phyloP scores from a whole-genome alignment of 768 basidiomycete species.

The Polyporus arcularius region DNA sequence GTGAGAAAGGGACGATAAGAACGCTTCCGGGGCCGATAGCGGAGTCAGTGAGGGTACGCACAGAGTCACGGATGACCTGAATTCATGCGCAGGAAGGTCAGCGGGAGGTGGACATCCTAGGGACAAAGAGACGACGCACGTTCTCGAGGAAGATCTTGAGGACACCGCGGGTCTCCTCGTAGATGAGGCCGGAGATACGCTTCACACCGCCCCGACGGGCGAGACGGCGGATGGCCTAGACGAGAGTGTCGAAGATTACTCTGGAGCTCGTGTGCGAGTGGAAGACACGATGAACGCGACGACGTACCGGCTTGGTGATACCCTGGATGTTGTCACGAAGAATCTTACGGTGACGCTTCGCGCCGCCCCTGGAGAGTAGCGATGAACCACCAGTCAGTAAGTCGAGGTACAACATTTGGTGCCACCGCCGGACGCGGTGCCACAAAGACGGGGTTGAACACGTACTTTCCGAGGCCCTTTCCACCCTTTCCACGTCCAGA shows the following conservation, averaged over 20 bases:
- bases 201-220: slow-evolving; percentile 98
- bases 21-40: not conserved
- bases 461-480: slow-evolving; percentile 55
- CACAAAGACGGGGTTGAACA: not conserved
- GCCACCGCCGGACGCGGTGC: not conserved
- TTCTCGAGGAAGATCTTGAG: slow-evolving; percentile 94
- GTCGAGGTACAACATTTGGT: not conserved
- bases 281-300: slow-evolving; percentile 2
- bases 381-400: slow-evolving; percentile 35
- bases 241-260: not conserved
- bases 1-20: slow-evolving; percentile 1
- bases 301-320: slow-evolving; percentile 56
- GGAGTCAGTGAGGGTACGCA: slow-evolving; percentile 23
- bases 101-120: not conserved
- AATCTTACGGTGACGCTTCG: slow-evolving; percentile 96
- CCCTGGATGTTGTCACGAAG: slow-evolving; percentile 81
- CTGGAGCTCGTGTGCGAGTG: not conserved
- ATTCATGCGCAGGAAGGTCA: not conserved
- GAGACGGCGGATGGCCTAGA: slow-evolving; percentile 82
- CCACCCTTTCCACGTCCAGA: slow-evolving; percentile 98
- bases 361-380: slow-evolving; percentile 73
- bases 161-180: slow-evolving; percentile 95
- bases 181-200: slow-evolving; percentile 92
- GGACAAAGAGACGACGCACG: slow-evolving; percentile 49
- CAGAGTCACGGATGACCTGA: slow-evolving; percentile 64